Evolutionary conservation across 495 filamentous ascomycete species (phyloP).

Genomic region (Penicillium longicatenatum): DNA sequence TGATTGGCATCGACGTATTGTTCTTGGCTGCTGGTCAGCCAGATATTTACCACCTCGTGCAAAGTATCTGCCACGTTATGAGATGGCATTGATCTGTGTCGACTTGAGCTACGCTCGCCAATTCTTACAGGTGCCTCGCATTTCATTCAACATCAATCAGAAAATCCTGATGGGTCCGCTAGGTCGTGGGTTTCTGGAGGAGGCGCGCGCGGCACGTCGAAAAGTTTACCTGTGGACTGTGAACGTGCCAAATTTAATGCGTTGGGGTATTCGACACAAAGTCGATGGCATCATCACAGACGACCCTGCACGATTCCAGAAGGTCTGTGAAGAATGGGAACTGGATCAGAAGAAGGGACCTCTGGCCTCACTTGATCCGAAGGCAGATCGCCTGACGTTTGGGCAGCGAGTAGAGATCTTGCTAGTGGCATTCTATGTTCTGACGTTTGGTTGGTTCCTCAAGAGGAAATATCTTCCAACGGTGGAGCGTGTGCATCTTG

Average conservation of each 20-base stretch:
- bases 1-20: constrained; percentile 70
- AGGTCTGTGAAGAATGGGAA: constrained; percentile 24
- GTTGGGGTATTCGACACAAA: constrained; percentile 61
- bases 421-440: constrained; percentile 13
- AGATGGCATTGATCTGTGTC: constrained; percentile 72
- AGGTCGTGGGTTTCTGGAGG: constrained; percentile 63
- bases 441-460: constrained; percentile 32
- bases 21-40: constrained; percentile 79
- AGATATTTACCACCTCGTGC: constrained; percentile 62
- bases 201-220: constrained; percentile 54
- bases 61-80: constrained; percentile 65
- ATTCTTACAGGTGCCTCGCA: constrained; percentile 59
- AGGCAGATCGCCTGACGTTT: constrained; percentile 18
- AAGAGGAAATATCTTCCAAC: constrained; percentile 17
- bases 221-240: constrained; percentile 82
- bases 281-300: constrained; percentile 63
- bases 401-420: constrained; percentile 18
- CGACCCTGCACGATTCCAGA: constrained; percentile 39
- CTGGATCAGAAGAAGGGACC: constrained; percentile 10
- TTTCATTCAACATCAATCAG: constrained; percentile 76
- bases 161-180: constrained; percentile 62
- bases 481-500: constrained; percentile 18
- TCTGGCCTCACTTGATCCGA: neutral
- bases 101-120: constrained; percentile 66
- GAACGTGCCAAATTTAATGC: constrained; percentile 72